These are phyloP conservation scores for Leucocoprinus leucothites DNA, from an alignment of 768 basidiomycete genomes.

Conservation along the genomic window DNA sequence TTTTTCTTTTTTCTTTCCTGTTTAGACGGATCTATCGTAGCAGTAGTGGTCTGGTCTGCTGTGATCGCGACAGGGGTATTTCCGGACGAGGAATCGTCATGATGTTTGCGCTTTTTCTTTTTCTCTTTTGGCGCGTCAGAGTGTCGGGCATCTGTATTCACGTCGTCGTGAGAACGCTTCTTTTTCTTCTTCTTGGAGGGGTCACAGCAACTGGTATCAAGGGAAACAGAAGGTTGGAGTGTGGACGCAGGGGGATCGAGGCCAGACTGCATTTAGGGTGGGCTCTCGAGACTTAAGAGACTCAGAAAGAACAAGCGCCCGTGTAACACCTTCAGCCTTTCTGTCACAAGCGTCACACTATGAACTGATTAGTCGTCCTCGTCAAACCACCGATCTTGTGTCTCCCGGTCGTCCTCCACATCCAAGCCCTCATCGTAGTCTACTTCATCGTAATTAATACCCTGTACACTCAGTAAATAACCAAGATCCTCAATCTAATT, in stretches of 20 bases:
- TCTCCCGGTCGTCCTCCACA: conserved; percentile 52
- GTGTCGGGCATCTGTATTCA: conserved; percentile 14
- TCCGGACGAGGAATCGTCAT: conserved; percentile 15
- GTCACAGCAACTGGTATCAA: conserved; percentile 10
- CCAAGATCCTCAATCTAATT: not conserved
- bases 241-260: conserved; percentile 19
- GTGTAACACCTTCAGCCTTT: conserved; percentile 9
- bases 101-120: conserved; percentile 31
- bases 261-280: conserved; percentile 40
- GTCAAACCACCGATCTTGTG: conserved; percentile 74
- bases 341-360: not conserved
- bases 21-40: conserved; percentile 3
- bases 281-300: conserved; percentile 26
- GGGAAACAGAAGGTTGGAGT: conserved; percentile 15
- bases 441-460: conserved; percentile 63
- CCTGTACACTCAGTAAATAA: conserved; percentile 32
- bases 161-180: conserved; percentile 31
- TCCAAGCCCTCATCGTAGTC: conserved; percentile 79
- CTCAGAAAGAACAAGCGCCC: not conserved
- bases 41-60: not conserved
- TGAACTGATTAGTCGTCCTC: conserved; percentile 46
- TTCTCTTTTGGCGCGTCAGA: conserved; percentile 23
- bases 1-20: conserved; percentile 26
- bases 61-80: not conserved
- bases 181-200: conserved; percentile 37